Conservation (phyloP, 441 rosid species). For the Erodium texanum region DNA sequence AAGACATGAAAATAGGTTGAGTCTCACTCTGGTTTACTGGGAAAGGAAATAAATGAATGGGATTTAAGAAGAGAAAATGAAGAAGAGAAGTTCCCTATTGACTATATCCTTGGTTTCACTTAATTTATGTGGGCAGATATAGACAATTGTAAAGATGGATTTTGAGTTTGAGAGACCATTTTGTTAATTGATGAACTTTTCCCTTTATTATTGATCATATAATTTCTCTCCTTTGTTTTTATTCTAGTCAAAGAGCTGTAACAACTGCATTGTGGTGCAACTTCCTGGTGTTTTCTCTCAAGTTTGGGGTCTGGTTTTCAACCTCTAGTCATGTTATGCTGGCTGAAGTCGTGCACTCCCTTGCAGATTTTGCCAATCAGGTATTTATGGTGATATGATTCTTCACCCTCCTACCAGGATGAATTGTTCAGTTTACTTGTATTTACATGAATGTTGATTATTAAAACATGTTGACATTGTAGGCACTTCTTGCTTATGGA, state of each 20-base stretch:
- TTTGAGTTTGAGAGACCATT: background rate
- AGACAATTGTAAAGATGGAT: background rate
- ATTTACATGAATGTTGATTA: slow-evolving; percentile 15
- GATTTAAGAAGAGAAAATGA: background rate
- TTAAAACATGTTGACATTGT: slow-evolving; percentile 37
- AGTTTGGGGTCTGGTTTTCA: slow-evolving; percentile 80
- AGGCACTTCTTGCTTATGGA: slow-evolving; percentile 98
- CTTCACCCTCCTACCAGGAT: background rate
- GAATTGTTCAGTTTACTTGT: background rate
- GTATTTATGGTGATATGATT: slow-evolving; percentile 25
- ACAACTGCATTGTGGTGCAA: slow-evolving; percentile 95
- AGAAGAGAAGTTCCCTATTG: background rate
- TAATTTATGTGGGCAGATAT: background rate
- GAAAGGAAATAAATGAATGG: background rate
- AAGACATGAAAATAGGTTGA: background rate
- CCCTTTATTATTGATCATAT: background rate
- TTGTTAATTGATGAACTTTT: background rate
- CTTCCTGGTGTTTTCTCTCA: slow-evolving; percentile 89
- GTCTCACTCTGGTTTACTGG: background rate
- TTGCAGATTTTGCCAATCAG: slow-evolving; percentile 98
- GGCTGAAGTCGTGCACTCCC: slow-evolving; percentile 90
- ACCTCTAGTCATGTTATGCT: slow-evolving; percentile 94
- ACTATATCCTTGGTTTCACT: background rate
- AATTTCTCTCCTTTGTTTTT: slow-evolving; percentile 1
- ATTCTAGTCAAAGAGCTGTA: slow-evolving; percentile 86